Conservation (phyloP, 257 asterid species). For the Catharanthus roseus region DNA sequence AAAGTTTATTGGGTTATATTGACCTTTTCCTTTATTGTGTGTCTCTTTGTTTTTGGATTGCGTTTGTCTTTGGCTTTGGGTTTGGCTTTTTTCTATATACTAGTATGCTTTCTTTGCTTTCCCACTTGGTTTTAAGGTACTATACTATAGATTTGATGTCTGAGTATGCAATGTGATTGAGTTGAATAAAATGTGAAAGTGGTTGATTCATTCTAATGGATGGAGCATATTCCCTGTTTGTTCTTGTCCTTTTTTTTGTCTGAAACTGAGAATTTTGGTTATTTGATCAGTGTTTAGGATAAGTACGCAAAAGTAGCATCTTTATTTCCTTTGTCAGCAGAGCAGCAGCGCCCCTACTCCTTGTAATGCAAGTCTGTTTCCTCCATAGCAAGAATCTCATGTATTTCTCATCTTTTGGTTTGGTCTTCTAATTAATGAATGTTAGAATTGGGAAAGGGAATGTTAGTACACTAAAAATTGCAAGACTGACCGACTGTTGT, state of each 20-base stretch:
- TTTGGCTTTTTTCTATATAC: conserved; percentile 3
- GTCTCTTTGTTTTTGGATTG: conserved; percentile 9
- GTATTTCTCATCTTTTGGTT: no score
- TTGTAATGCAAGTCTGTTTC: background rate
- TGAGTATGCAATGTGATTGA: background rate
- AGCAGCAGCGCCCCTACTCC: background rate
- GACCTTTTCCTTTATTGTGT: conserved; percentile 13
- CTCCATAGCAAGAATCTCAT: no score
- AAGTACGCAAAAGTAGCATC: background rate
- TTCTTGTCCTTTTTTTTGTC: background rate
- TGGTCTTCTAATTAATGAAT: no score
- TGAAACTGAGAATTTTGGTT: background rate
- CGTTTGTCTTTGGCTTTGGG: background rate
- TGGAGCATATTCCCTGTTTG: conserved; percentile 10
- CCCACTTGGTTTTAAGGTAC: conserved; percentile 12
- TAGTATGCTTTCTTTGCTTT: conserved; percentile 1
- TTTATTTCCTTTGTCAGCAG: background rate
- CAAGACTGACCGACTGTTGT: no score
- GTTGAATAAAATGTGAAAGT: conserved; percentile 13
- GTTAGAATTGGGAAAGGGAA: no score
- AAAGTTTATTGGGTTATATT: conserved; percentile 7
- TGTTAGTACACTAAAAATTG: no score
- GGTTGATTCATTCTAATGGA: conserved; percentile 7
- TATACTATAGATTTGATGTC: conserved; percentile 1
- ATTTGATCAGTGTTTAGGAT: background rate